These are phyloP conservation scores for Phycomyces blakesleeanus DNA, from an alignment of 192 early-diverging fungal species.

Conservation along the genomic window DNA sequence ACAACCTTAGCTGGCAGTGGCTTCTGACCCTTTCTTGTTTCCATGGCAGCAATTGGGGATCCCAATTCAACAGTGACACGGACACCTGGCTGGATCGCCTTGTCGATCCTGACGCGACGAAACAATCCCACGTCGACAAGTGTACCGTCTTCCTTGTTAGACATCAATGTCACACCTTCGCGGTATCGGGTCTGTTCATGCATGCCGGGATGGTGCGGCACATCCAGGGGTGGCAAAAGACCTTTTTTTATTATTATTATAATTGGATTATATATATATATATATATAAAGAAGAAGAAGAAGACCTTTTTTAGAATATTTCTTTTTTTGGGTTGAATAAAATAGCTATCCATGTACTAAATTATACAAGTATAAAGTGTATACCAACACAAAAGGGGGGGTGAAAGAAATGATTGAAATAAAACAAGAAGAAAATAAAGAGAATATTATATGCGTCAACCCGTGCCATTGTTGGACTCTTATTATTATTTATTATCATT, in stretches of 20 bases:
- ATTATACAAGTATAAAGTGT: background rate
- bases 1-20: slow-evolving; percentile 53
- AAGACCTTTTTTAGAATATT: too few species aligned
- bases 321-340: slow-evolving; percentile 5
- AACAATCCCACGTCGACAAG: slow-evolving; percentile 48
- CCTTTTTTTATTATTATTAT: slow-evolving; percentile 31
- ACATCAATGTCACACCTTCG: slow-evolving; percentile 54
- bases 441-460: background rate
- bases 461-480: background rate
- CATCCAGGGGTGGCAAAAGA: slow-evolving; percentile 60
- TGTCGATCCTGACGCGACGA: slow-evolving; percentile 48
- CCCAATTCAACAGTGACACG: slow-evolving; percentile 61
- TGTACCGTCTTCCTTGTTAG: background rate
- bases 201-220: slow-evolving; percentile 61
- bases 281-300: too few species aligned
- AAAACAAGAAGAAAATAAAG: background rate
- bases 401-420: slow-evolving; percentile 6
- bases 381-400: background rate
- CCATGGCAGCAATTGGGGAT: slow-evolving; percentile 15
- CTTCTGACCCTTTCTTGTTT: slow-evolving; percentile 28
- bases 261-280: too few species aligned
- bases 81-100: slow-evolving; percentile 48
- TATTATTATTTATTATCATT: background rate
- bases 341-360: slow-evolving; percentile 11
- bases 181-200: slow-evolving; percentile 57